Evolutionary conservation across 805 yeast genomes (phyloP), one percentile per base, ranked within the genome.

Genomic region (Lipomyces orientalis): DNA sequence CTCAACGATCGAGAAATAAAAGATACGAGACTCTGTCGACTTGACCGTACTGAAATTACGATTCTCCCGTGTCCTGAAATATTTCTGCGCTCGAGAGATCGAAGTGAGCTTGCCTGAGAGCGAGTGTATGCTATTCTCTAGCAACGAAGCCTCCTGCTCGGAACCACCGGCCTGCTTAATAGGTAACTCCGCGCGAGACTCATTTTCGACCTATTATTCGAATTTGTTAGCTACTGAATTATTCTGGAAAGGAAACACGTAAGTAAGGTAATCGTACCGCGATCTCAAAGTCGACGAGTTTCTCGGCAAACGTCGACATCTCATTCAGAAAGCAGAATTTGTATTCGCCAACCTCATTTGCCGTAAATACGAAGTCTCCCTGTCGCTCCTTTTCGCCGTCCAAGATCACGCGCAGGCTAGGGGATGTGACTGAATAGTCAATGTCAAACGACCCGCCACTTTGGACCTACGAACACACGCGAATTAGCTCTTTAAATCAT

Each of bases 1-100:
- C 76, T 89, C 93, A 66, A 87, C 79, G 63, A 90, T 80, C 58
- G 93, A 87, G 75, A 90, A 86, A 85, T 89, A 91, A 76, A 90
- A 88, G 67, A 91, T 85, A 76, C 97, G 87, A 22, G 88, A 81
- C 75, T 89, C 91, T 39, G 97, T 91, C 61, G 91, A 86, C 78
- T 84, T 83, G 70, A 91, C 97, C 55, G 97, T 91, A 61, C 89
- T 86, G 86, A 91, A 95, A 81, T 94, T 94, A 81, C 98, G 86
- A 81, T 87, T 87, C 79, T 91, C 94, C 82, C 99, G 89, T 12
- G 96, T 88, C 80, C 88, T 90, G 83, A 93, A 93, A 79, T 93
- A 90, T 74, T 89, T 90, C 76, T 94, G 75, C 49, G 74, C 61
- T 55, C 81, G 78, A 31, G 70, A 67, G 56, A 74, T 68, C 51